Evolutionary conservation across 306 rosid genomes (phyloP), one percentile per base, ranked within the genome.

Genomic region (Casuarina glauca): DNA sequence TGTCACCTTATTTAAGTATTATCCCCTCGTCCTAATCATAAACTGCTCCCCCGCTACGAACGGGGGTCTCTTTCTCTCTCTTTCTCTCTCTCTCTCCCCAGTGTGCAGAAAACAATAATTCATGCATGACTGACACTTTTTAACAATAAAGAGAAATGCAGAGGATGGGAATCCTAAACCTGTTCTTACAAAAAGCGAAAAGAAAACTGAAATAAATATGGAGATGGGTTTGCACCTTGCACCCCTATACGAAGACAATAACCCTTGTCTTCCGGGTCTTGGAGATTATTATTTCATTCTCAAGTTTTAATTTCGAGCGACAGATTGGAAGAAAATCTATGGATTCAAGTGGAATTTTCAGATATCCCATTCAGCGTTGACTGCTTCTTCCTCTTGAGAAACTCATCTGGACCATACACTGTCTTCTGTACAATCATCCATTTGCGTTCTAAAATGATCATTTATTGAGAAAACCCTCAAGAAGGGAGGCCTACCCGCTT

Each of bases 181-280:
- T 63, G 67, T 72, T 51, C 32, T 61, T 70, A 52, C 51, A 75
- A 36, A 67, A 53, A 51, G 10, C 44, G 6, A 9, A 0, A 15
- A 44, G 5, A 42, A 53, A 39, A 61, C 19, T 41, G 3, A 67
- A 5, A 32, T 53, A 66, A n/a, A 70, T 57, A 73, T 1, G 70
- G 73, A 82, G 62, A 70, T 62, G 79, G 78, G 79, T 78, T 82
- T 61, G 88, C 77, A 81, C 74, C 57, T 86, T 91, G 98, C 88
- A 77, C 87, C 95, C 97, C 78, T 84, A n/a, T 35, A 68, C 9
- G 87, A 83, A 82, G 93, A 93, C 97, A 93, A 74, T 72, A 84
- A 83, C 89, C 97, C 98, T 84, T 84, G 93, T 91, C 95, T 87
- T 84, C 77, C 83, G 95, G 97, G 91, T 82, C 71, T 76, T 74